These are phyloP conservation scores for Phytophthora megakarya DNA, from an alignment of 352 stramenopile genomes.

Conservation along the genomic window DNA sequence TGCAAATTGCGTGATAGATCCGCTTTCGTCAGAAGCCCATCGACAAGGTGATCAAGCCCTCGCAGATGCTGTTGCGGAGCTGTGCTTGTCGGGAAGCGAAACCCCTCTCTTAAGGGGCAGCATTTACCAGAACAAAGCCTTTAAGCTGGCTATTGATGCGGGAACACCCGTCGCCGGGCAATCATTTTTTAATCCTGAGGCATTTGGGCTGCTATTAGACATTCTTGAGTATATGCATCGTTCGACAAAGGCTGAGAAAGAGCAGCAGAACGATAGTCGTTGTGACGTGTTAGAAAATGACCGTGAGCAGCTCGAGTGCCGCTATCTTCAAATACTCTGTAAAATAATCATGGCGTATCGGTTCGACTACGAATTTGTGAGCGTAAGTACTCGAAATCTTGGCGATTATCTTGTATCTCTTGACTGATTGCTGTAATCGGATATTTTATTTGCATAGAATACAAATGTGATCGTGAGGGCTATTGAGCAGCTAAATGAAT, in stretches of 20 bases:
- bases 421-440: slow-evolving; percentile 1
- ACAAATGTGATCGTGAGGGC: slow-evolving; percentile 44
- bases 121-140: slow-evolving; percentile 45
- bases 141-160: slow-evolving; percentile 31
- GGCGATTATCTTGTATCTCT: not conserved
- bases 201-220: slow-evolving; percentile 51
- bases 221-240: slow-evolving; percentile 50
- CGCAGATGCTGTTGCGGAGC: slow-evolving; percentile 41
- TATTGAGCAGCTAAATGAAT: slow-evolving; percentile 47
- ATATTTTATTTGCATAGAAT: slow-evolving; percentile 34
- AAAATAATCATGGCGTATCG: slow-evolving; percentile 48
- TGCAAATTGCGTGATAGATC: slow-evolving; percentile 2
- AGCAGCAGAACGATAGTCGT: not conserved
- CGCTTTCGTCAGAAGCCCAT: not conserved
- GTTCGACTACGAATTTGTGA: slow-evolving; percentile 60
- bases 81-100: slow-evolving; percentile 51
- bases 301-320: slow-evolving; percentile 41
- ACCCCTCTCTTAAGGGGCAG: slow-evolving; percentile 14
- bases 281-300: slow-evolving; percentile 10
- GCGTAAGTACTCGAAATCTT: slow-evolving; percentile 37
- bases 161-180: slow-evolving; percentile 1
- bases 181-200: slow-evolving; percentile 56
- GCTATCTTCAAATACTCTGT: slow-evolving; percentile 57
- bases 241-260: slow-evolving; percentile 19
- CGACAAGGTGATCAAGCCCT: slow-evolving; percentile 29